These are phyloP conservation scores for Penicillium subrubescens DNA, from an alignment of 495 filamentous ascomycete species.

Conservation along the genomic window DNA sequence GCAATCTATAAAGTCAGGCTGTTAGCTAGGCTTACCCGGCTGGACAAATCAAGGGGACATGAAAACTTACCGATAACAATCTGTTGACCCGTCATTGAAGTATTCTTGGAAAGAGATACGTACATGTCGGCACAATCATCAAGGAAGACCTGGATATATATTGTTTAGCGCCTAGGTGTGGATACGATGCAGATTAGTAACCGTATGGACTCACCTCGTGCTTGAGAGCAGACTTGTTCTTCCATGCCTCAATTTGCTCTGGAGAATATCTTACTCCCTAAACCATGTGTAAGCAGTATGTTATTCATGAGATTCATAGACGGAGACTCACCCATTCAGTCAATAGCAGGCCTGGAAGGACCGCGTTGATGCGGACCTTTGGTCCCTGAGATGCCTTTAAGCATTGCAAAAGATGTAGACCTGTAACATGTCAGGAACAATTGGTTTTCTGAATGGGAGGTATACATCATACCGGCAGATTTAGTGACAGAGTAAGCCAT, in stretches of 20 bases:
- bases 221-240: neutral
- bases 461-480: neutral
- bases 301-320: neutral
- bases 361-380: conserved; percentile 6
- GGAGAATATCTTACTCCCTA: neutral
- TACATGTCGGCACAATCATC: conserved; percentile 12
- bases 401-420: conserved; percentile 5
- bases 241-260: conserved; percentile 5
- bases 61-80: conserved; percentile 1
- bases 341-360: conserved; percentile 2
- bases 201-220: conserved; percentile 1
- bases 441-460: neutral
- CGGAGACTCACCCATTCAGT: conserved; percentile 3
- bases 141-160: conserved; percentile 3
- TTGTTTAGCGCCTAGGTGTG: neutral
- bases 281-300: neutral
- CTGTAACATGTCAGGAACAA: neutral
- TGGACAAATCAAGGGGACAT: neutral
- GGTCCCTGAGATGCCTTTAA: conserved; percentile 3
- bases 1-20: neutral
- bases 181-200: too few relatives aligned
- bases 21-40: too few relatives aligned
- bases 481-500: conserved; percentile 12
- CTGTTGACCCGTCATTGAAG: conserved; percentile 8
- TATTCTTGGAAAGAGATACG: conserved; percentile 5